phyloP scores from a whole-genome alignment of 108 stramenopile species.

The Conticribra guillardii region DNA sequence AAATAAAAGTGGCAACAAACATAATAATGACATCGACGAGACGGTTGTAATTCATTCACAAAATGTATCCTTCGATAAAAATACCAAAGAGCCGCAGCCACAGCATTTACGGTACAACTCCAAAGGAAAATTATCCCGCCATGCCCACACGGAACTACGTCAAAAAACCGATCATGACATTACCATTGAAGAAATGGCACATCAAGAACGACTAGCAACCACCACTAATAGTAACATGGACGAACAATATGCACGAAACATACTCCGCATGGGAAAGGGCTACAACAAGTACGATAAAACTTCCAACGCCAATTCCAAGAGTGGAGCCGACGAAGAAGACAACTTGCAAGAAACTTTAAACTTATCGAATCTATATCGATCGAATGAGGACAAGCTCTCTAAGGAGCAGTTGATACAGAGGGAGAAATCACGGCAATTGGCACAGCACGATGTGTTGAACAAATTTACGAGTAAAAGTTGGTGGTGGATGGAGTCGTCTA shows the following conservation, averaged over 20 bases:
- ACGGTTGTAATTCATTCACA: too few species aligned
- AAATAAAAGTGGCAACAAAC: too few species aligned
- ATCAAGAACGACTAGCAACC: slow-evolving; percentile 35
- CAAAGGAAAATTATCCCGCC: slow-evolving; percentile 33
- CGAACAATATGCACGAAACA: slow-evolving; percentile 67
- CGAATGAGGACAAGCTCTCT: too few species aligned
- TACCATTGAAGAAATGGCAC: slow-evolving; percentile 59
- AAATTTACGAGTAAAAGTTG: slow-evolving; percentile 64
- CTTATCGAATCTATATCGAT: slow-evolving; percentile 30
- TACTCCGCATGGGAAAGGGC: slow-evolving; percentile 57
- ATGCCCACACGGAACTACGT: slow-evolving; percentile 17
- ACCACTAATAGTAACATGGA: slow-evolving; percentile 71
- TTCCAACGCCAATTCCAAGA: slow-evolving; percentile 30
- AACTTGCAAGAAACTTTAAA: slow-evolving; percentile 22
- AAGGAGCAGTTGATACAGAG: background rate
- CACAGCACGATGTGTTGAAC: slow-evolving; percentile 52
- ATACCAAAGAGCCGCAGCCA: background rate
- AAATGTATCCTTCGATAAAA: slow-evolving; percentile 9
- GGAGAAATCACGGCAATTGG: slow-evolving; percentile 52
- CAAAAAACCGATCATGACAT: slow-evolving; percentile 55
- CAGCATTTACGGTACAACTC: slow-evolving; percentile 24
- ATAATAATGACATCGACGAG: too few species aligned
- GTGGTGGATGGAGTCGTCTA: slow-evolving; percentile 80
- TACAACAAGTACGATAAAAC: slow-evolving; percentile 53
- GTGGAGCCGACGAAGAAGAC: slow-evolving; percentile 60